Evolutionary conservation across 1,284 basidiomycete genomes (phyloP).

Genomic region (Papiliotrema fonsecae): DNA sequence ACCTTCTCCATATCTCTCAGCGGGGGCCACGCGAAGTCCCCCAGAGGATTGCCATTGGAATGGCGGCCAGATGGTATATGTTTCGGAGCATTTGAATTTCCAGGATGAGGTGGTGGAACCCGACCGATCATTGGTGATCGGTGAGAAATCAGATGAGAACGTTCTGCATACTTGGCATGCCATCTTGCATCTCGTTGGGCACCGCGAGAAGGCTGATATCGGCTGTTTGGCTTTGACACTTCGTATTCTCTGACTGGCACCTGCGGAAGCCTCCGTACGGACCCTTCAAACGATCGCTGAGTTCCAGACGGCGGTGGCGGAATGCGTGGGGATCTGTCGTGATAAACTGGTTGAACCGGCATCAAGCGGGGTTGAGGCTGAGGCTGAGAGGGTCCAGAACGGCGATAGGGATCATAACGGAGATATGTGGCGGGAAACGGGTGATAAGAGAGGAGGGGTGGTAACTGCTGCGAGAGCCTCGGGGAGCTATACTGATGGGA

Average conservation of each 20-base stretch:
- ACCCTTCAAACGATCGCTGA: not conserved
- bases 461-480: not conserved
- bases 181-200: constrained; percentile 33
- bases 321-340: not conserved
- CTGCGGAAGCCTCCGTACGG: not conserved
- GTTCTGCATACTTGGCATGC: constrained; percentile 7
- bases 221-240: constrained; percentile 4
- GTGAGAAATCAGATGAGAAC: not conserved
- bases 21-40: not conserved
- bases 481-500: not conserved
- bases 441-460: not conserved
- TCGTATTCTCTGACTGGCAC: not conserved
- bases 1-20: constrained; percentile 6
- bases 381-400: not conserved
- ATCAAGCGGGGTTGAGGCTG: not conserved
- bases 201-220: constrained; percentile 29
- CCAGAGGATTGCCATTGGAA: not conserved
- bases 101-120: not conserved
- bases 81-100: not conserved
- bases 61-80: not conserved
- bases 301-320: not conserved
- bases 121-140: not conserved
- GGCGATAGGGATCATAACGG: not conserved
- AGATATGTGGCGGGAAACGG: not conserved
- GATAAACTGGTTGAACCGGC: constrained; percentile 1